Evolutionary conservation across 768 basidiomycete species (phyloP), one percentile per base, ranked within the genome.

Genomic region (Mycena albidolilacea): DNA sequence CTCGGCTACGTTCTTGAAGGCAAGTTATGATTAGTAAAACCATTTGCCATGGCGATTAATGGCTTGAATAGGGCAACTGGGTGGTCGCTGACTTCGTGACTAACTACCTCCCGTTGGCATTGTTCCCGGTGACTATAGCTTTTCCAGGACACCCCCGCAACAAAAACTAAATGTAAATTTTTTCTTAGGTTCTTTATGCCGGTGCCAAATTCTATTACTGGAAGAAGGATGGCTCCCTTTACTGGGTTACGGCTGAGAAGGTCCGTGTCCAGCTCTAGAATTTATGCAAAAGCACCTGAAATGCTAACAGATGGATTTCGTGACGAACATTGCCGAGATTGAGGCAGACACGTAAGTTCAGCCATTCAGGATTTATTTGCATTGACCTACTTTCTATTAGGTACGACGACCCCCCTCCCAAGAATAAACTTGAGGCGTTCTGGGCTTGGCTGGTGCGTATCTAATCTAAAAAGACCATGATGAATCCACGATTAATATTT

Each of bases 231-330:
- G 79, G 82, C 43, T 74, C 91, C 0, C 78, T 86, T 23, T 12
- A 3, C 6, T 75, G 74, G 74, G 23, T 52, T 1, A 7, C 43
- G 21, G 14, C 68, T 8, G 58, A 65, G 54, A 50, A 65, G 58
- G 70, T 66, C 19, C 12, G 46, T 46, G 7, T 61, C 48, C 23
- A n/a, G 23, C 30, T 15, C n/a, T 44, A 30, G 30, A 30, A 15
- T 12, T 23, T 11, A 39, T 14, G 30, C 23, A 4, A 15, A 46
- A 3, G 3, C 35, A 39, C 59, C 21, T n/a, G 19, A 44, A 39
- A 44, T 7, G 8, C 48, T 38, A 7, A 50, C 90, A 97, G 44
- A 97, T 98, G 94, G 97, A 98, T 83, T 97, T 97, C 79, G 83
- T 91, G 54, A 86, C 87, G 7, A 89, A 92, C 71, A 85, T 94